Evolutionary conservation across 2,329 filamentous ascomycete genomes (phyloP).

Genomic region (Trichoderma guizhouense): DNA sequence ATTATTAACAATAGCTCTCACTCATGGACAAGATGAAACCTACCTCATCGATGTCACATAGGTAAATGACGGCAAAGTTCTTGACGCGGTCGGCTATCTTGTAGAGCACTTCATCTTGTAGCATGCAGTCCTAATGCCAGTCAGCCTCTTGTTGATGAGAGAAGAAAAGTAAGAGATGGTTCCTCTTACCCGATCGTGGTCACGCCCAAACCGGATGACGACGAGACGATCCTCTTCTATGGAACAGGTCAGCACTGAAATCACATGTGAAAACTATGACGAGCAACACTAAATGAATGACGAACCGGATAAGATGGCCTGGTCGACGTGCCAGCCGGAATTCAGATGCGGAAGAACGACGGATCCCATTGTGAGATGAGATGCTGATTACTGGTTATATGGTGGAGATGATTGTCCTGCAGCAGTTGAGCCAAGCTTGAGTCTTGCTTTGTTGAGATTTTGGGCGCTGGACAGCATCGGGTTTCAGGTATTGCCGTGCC

Average conservation of each 20-base stretch:
- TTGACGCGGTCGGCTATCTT: slow-evolving; percentile 90
- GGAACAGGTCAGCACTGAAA: slow-evolving; percentile 18
- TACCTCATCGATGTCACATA: slow-evolving; percentile 75
- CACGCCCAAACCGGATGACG: slow-evolving; percentile 88
- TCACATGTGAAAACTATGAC: background rate
- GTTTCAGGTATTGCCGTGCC: slow-evolving; percentile 12
- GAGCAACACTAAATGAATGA: background rate
- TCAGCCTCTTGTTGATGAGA: slow-evolving; percentile 42
- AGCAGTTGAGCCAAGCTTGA: background rate
- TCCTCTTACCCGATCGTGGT: slow-evolving; percentile 64
- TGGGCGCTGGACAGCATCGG: background rate
- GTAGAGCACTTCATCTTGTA: slow-evolving; percentile 89
- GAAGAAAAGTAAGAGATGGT: no score
- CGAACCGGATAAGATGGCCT: slow-evolving; percentile 63
- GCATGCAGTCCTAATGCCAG: slow-evolving; percentile 66
- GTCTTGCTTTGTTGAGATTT: background rate
- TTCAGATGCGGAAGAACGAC: slow-evolving; percentile 88
- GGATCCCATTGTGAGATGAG: slow-evolving; percentile 58
- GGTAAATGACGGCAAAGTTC: slow-evolving; percentile 89
- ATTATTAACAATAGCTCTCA: background rate
- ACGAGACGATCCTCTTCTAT: slow-evolving; percentile 88
- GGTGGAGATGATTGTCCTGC: background rate
- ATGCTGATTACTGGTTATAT: background rate
- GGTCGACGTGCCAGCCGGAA: slow-evolving; percentile 97
- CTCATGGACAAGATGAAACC: background rate